These are phyloP conservation scores for Magnolia changhungtana DNA, from an alignment of 164 flowering plant genomes.

Conservation along the genomic window DNA sequence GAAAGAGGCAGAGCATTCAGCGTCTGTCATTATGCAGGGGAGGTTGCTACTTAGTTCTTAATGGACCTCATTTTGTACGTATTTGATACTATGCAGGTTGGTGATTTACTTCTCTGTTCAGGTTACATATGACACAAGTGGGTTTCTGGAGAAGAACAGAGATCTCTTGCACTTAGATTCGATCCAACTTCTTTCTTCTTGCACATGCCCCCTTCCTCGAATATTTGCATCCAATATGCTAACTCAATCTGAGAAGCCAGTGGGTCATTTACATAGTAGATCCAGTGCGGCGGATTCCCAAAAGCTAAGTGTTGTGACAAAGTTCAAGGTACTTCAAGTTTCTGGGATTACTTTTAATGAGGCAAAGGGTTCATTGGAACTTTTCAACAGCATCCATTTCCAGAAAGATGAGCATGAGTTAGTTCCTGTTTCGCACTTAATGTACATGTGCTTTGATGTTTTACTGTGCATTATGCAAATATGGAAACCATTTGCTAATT, in stretches of 20 bases:
- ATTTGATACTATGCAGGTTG: slow-evolving; percentile 4
- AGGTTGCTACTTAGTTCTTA: slow-evolving; percentile 43
- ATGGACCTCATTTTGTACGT: neutral
- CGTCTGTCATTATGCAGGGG: slow-evolving; percentile 90
- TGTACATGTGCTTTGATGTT: neutral
- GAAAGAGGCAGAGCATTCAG: slow-evolving; percentile 77
- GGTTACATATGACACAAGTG: slow-evolving; percentile 91
- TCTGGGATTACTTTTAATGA: neutral
- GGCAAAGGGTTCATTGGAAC: neutral
- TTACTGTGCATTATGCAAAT: neutral
- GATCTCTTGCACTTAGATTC: slow-evolving; percentile 88
- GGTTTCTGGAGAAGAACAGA: slow-evolving; percentile 94
- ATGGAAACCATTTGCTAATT: neutral
- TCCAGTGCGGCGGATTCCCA: slow-evolving; percentile 96
- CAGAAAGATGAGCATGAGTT: neutral
- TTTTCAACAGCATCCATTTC: neutral
- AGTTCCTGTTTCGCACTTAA: neutral
- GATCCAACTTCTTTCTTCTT: slow-evolving; percentile 81
- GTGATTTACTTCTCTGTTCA: slow-evolving; percentile 27
- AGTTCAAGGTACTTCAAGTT: slow-evolving; percentile 67
- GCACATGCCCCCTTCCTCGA: slow-evolving; percentile 80
- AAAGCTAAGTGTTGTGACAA: slow-evolving; percentile 88
- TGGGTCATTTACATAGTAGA: slow-evolving; percentile 69
- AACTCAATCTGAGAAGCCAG: slow-evolving; percentile 71
- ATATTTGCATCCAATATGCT: slow-evolving; percentile 83